phyloP scores from a whole-genome alignment of 129 eudicot genomes.

The Ambrosia artemisiifolia region DNA sequence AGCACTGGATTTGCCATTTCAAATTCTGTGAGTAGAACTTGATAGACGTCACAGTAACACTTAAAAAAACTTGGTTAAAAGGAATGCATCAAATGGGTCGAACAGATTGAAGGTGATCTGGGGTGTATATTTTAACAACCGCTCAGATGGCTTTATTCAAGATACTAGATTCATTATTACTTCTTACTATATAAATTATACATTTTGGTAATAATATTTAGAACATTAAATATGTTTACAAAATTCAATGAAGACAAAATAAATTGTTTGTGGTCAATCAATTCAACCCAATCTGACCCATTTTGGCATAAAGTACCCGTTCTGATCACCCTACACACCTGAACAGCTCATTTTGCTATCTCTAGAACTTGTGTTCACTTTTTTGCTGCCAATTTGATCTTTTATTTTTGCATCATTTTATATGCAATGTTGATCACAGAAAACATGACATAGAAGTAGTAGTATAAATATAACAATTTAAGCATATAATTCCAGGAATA shows the following conservation, averaged over 20 bases:
- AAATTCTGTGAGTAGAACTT: background rate
- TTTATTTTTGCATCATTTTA: background rate
- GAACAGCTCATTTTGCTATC: background rate
- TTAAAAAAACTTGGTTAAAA: background rate
- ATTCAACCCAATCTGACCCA: background rate
- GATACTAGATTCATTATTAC: background rate
- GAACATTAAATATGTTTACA: background rate
- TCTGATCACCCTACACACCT: background rate
- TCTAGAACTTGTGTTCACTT: background rate
- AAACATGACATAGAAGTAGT: conserved; percentile 1
- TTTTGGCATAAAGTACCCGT: background rate
- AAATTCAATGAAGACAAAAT: background rate
- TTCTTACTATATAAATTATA: background rate
- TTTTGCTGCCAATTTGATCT: background rate
- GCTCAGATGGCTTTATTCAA: background rate
- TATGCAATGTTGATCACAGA: background rate
- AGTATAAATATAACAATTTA: background rate
- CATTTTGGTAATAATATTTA: background rate
- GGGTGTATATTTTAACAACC: background rate
- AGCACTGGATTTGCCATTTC: background rate
- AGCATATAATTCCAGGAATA: conserved; percentile 9
- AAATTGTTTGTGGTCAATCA: background rate
- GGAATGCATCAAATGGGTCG: background rate
- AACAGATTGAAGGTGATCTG: background rate
- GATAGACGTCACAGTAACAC: background rate